Evolutionary conservation across 495 filamentous ascomycete species (phyloP), one percentile per base, ranked within the genome.

Genomic region (Parathielavia hyrcaniae): DNA sequence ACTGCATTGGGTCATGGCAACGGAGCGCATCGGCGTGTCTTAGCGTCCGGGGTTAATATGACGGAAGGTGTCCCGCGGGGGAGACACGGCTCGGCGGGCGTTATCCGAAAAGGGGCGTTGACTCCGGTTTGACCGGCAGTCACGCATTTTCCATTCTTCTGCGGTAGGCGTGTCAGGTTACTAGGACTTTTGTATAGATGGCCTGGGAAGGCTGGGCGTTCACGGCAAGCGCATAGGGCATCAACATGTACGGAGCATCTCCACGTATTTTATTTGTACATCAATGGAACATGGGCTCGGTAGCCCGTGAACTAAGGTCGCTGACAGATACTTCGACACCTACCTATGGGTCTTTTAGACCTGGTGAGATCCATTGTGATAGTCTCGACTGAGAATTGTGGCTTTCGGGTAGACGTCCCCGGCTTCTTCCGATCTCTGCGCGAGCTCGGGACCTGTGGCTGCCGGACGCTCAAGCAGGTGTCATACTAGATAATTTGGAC

Each of bases 1-100:
- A 47, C n/a, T 59, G 50, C 57, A 59, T 59, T 47, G 40, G 22
- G 49, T 1, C 34, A 46, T 52, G 38, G 46, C 23, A 47, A 50
- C 26, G 46, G 46, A n/a, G 13, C 43, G 36, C 38, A 52, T 40
- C 17, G 17, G 35, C 49, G 20, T 26, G 20, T 52, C 2, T 38
- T 19, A 12, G 12, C 34, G 17, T 26, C 4, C 5, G 19, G 11
- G 35, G 35, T n/a, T 19, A 39, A 26, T 9, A 34, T 36, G 34
- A 22, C 13, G 11, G 30, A 34, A 50, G 23, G 12, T 16, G 11
- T 30, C 45, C 26, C 26, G 9, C 0, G 5, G 13, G 5, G 13
- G 17, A 51, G 36, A 26, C 16, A 35, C 16, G 19, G 23, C 32
- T 44, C 14, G 57, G 57, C 57, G 57, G n/a, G n/a, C n/a, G 53